Evolutionary conservation across 129 eudicot species (phyloP).

Genomic region (Chrysanthemum lavandulifolium): DNA sequence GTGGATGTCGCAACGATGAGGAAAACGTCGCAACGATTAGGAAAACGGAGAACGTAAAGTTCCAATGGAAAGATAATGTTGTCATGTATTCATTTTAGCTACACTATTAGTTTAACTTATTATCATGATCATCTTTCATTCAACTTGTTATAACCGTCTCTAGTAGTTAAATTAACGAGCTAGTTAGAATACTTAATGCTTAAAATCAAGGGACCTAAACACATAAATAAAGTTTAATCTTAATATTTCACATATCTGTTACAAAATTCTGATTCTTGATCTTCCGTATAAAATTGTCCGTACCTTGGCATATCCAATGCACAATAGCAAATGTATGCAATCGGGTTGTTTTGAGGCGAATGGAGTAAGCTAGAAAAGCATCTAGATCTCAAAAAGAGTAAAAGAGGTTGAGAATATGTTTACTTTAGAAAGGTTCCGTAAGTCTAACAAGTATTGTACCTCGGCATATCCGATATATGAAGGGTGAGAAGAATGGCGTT

Average conservation of each 20-base stretch:
- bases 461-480: constrained; percentile 24
- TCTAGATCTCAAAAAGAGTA: constrained; percentile 12
- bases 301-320: too few relatives aligned
- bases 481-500: neutral
- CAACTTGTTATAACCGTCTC: neutral
- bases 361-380: constrained; percentile 10
- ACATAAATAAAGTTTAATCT: too few relatives aligned
- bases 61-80: neutral
- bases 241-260: too few relatives aligned
- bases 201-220: too few relatives aligned
- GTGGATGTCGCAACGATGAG: constrained; percentile 9
- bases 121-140: neutral
- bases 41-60: constrained; percentile 21
- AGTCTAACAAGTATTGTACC: constrained; percentile 25
- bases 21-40: neutral
- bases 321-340: too few relatives aligned
- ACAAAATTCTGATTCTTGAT: too few relatives aligned
- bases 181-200: too few relatives aligned
- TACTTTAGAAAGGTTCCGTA: neutral
- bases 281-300: too few relatives aligned
- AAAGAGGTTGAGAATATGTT: constrained; percentile 1
- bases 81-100: constrained; percentile 3
- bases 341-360: neutral
- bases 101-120: neutral
- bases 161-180: too few relatives aligned